Evolutionary conservation across 371 early-diverging fungal genomes (phyloP).

Genomic region (Mucor piriformis): DNA sequence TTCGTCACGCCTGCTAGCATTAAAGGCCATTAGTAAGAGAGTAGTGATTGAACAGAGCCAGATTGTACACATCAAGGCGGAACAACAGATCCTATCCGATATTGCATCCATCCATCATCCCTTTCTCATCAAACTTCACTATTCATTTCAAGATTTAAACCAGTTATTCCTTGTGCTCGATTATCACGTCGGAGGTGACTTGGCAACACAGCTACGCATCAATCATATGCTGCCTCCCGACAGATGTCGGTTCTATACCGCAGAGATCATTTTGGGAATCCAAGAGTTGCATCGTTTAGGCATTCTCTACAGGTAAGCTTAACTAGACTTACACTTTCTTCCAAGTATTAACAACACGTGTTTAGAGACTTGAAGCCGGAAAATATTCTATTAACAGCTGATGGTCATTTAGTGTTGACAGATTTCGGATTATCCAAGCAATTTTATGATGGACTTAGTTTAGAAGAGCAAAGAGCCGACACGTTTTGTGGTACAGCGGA

Average conservation of each 20-base stretch:
- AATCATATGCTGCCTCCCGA: constrained; percentile 39
- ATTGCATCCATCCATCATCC: constrained; percentile 73
- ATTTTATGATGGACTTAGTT: constrained; percentile 37
- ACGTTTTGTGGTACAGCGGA: constrained; percentile 97
- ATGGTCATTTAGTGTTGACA: constrained; percentile 83
- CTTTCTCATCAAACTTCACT: constrained; percentile 93
- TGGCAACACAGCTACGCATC: constrained; percentile 57
- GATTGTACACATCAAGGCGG: constrained; percentile 68
- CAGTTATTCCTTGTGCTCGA: constrained; percentile 97
- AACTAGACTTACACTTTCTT: background rate
- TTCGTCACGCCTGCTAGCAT: constrained; percentile 73
- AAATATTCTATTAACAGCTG: constrained; percentile 80
- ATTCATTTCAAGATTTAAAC: constrained; percentile 90
- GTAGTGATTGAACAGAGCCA: constrained; percentile 87
- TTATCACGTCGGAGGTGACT: constrained; percentile 84
- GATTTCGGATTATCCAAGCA: constrained; percentile 89
- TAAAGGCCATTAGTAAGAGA: constrained; percentile 97
- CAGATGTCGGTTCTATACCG: constrained; percentile 71
- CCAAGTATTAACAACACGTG: background rate
- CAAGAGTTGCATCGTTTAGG: constrained; percentile 86
- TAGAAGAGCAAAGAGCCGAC: constrained; percentile 63
- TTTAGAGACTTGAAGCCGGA: constrained; percentile 83
- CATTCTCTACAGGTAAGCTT: constrained; percentile 77
- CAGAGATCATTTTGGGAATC: constrained; percentile 87
- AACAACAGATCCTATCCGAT: constrained; percentile 55